A percentile compares a stretch with the other conserved stretches of the same genome.
phyloP scores from a whole-genome alignment of 306 rosid genomes.

The Fragaria ananassa region DNA sequence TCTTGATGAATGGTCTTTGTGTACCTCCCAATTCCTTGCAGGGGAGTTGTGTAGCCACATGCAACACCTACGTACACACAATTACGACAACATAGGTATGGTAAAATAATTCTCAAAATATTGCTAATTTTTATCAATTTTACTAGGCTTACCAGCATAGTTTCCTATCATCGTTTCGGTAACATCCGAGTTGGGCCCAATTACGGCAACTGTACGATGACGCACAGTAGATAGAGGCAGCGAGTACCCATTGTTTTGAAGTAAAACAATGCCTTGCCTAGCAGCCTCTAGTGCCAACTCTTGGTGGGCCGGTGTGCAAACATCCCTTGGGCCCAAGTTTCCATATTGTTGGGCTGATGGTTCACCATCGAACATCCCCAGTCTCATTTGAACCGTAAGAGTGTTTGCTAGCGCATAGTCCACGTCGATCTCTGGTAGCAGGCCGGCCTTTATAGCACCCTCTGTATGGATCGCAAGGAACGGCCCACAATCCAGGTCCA shows the following conservation, averaged over 20 bases:
- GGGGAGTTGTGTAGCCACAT: constrained; percentile 73
- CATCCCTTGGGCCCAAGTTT: constrained; percentile 54
- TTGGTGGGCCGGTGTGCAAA: constrained; percentile 61
- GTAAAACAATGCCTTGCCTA: constrained; percentile 69
- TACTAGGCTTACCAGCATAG: constrained; percentile 55
- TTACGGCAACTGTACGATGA: constrained; percentile 59
- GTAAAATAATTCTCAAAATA: neutral
- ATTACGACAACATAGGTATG: neutral
- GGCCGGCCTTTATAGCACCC: constrained; percentile 47
- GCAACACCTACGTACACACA: constrained; percentile 56
- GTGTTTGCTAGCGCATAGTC: constrained; percentile 66
- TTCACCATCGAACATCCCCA: constrained; percentile 88
- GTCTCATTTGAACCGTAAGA: constrained; percentile 74
- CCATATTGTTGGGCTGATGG: constrained; percentile 59
- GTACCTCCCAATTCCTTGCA: constrained; percentile 78
- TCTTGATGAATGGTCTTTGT: constrained; percentile 49
- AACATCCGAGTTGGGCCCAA: constrained; percentile 85
- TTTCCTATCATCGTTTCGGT: constrained; percentile 91
- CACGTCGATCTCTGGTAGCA: constrained; percentile 45
- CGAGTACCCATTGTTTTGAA: constrained; percentile 43
- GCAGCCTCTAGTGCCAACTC: constrained; percentile 81
- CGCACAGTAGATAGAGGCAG: constrained; percentile 50
- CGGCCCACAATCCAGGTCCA: constrained; percentile 89
- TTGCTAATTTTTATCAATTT: neutral
- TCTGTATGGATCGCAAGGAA: constrained; percentile 66